Conservation (phyloP, 768 basidiomycete species). For the Suillus bovinus region DNA sequence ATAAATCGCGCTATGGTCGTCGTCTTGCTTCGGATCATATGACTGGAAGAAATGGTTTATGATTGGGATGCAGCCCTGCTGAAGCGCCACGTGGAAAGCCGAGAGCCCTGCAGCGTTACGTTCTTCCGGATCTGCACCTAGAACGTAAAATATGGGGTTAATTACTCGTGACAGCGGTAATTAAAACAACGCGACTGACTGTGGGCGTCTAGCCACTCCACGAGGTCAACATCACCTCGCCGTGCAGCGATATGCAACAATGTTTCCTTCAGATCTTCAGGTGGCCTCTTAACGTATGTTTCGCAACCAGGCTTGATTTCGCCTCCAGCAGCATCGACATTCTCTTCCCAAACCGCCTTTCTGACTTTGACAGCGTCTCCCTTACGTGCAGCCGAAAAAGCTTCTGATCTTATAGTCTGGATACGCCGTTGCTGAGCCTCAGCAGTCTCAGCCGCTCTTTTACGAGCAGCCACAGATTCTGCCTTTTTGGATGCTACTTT, state of each 20-base stretch:
- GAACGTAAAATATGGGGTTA: slow-evolving; percentile 8
- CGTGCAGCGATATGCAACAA: slow-evolving; percentile 66
- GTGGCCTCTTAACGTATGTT: slow-evolving; percentile 44
- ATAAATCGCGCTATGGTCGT: slow-evolving; percentile 54
- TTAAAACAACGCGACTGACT: slow-evolving; percentile 46
- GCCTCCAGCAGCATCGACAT: slow-evolving; percentile 70
- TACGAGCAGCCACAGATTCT: slow-evolving; percentile 48
- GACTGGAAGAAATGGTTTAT: slow-evolving; percentile 61
- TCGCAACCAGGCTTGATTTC: slow-evolving; percentile 61
- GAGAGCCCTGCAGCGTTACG: slow-evolving; percentile 57
- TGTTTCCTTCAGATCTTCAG: slow-evolving; percentile 63
- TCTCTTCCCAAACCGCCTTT: slow-evolving; percentile 67
- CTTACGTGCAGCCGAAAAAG: slow-evolving; percentile 65
- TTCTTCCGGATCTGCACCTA: slow-evolving; percentile 77
- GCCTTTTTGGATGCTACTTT: slow-evolving; percentile 58
- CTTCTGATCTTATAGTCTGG: slow-evolving; percentile 58
- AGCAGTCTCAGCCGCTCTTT: slow-evolving; percentile 47
- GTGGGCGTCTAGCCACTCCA: slow-evolving; percentile 72
- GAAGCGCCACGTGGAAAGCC: slow-evolving; percentile 66
- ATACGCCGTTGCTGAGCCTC: slow-evolving; percentile 46
- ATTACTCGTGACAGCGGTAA: slow-evolving; percentile 23
- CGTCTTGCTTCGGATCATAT: slow-evolving; percentile 52
- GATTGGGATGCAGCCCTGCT: slow-evolving; percentile 50
- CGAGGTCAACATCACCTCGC: slow-evolving; percentile 55
- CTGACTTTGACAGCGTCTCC: slow-evolving; percentile 55